A percentile compares a stretch with the other conserved stretches of the same genome.
These are phyloP conservation scores for Afroboletus lepidellus DNA, from an alignment of 1,284 basidiomycete species.

Conservation along the genomic window DNA sequence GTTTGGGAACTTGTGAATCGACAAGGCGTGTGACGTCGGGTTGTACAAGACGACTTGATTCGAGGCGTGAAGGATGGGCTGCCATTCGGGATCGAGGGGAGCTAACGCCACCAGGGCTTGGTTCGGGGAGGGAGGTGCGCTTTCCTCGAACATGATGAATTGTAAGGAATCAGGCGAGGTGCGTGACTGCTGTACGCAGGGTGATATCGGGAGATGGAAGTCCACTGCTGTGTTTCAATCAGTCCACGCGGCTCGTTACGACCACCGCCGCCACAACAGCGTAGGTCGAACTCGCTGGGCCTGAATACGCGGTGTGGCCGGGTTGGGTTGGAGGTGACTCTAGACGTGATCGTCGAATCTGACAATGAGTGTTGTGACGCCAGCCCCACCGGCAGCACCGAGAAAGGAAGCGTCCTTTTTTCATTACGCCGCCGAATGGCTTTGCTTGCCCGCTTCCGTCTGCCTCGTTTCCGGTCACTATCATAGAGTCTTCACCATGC, in stretches of 20 bases:
- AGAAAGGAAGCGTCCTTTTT: background rate
- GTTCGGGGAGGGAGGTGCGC: slow-evolving; percentile 30
- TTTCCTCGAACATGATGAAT: slow-evolving; percentile 31
- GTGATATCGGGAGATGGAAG: slow-evolving; percentile 1
- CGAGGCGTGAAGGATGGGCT: slow-evolving; percentile 70
- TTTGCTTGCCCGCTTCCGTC: too few species aligned
- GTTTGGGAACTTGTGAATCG: slow-evolving; percentile 50
- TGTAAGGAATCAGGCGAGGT: background rate
- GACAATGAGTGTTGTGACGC: too few species aligned
- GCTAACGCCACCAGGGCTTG: slow-evolving; percentile 31
- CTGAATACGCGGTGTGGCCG: background rate
- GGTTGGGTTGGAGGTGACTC: background rate
- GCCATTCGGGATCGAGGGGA: slow-evolving; percentile 47
- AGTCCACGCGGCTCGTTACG: slow-evolving; percentile 7
- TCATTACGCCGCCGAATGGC: too few species aligned
- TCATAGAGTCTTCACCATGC: too few species aligned
- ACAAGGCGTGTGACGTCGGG: slow-evolving; percentile 79
- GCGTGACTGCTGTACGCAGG: background rate
- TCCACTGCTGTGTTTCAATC: slow-evolving; percentile 1
- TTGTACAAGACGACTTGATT: slow-evolving; percentile 90
- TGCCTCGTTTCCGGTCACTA: too few species aligned
- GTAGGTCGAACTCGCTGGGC: background rate
- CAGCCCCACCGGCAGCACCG: too few species aligned
- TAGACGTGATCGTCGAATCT: background rate
- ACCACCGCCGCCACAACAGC: slow-evolving; percentile 1